Base-by-base conservation (phyloP, 306 rosid genomes). In the Hippophae rhamnoides region DNA sequence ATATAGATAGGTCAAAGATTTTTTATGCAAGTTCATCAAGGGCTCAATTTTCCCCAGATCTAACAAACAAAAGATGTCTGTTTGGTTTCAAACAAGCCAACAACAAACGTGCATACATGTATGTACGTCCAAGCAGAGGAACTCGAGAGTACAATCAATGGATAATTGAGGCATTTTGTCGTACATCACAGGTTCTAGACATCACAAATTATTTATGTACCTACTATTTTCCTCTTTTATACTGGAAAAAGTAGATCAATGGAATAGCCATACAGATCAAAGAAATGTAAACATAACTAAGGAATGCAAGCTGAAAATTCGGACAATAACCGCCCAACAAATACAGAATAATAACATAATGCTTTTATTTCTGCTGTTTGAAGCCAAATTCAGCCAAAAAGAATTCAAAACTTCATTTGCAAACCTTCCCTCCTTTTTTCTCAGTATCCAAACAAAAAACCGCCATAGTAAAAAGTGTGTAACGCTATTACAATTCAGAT, bases 41-140 rank as follows among this genome's bases (percentile, higher is more conserved):
- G 56, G 13, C 8, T 9, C 54, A 47, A 43, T 52, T 64, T 41
- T 52, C 57, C 56, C 42, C 11, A 26, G 68, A 72, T 65, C 76
- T 63, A 62, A 27, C 60, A 9, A 4, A 3, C 9, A 47, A 13
- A 9, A 31, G 38, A 31, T 31, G 38, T 31, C 5, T 31, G 38
- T 31, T 31, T 31, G 38, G 5, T 31, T 31, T 31, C 38, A 31
- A 31, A 2, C 38, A 31, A 31, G 38, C 38, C 5, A 31, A 31
- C 38, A 31, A 31, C 38, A 31, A 31, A 31, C 38, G 38, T 31
- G 4, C 38, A 60, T 9, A 12, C 11, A 60, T 4, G 43, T 7
- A 46, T 43, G 5, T 2, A 10, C 13, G 38, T 42, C 12, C 54
- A 60, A 10, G 12, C 7, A 13, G 11, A 61, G 23, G 40, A 11